Evolutionary conservation across 768 basidiomycete genomes (phyloP).

Genomic region (Amanita rubescens): DNA sequence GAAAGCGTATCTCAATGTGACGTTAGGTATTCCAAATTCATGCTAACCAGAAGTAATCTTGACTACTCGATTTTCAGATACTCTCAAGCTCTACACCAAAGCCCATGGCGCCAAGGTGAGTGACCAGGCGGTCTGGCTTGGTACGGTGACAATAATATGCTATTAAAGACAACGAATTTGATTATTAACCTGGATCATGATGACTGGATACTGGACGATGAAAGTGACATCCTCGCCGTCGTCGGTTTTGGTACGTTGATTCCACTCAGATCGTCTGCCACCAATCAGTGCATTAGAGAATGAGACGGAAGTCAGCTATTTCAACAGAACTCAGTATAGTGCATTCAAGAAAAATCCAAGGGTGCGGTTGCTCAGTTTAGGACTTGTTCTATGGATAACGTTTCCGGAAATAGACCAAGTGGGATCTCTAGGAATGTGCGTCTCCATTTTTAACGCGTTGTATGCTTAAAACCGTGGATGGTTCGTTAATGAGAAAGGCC

Average conservation of each 20-base stretch:
- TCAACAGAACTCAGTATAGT: slow-evolving; percentile 71
- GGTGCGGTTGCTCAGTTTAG: slow-evolving; percentile 31
- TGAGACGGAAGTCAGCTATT: slow-evolving; percentile 93
- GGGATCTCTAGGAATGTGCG: slow-evolving; percentile 30
- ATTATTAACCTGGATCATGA: slow-evolving; percentile 98
- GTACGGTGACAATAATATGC: background rate
- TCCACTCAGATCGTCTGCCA: background rate
- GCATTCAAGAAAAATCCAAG: slow-evolving; percentile 78
- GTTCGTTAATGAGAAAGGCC: too few species aligned
- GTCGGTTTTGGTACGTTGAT: slow-evolving; percentile 63
- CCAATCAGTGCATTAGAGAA: slow-evolving; percentile 57
- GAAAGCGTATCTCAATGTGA: slow-evolving; percentile 78
- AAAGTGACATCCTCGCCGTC: slow-evolving; percentile 53
- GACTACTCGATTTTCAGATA: slow-evolving; percentile 47
- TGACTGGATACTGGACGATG: slow-evolving; percentile 81
- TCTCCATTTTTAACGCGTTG: too few species aligned
- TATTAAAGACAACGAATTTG: slow-evolving; percentile 80
- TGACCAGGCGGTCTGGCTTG: background rate
- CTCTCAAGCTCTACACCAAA: slow-evolving; percentile 87
- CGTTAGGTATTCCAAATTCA: slow-evolving; percentile 46
- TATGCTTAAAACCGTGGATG: too few species aligned
- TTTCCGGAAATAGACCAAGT: slow-evolving; percentile 30
- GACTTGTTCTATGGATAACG: slow-evolving; percentile 10
- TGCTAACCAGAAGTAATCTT: background rate
- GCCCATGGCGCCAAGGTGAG: slow-evolving; percentile 91